Percentiles rank a stretch among this genome's conserved stretches.
Conservation (phyloP, 768 basidiomycete genomes). For the Cystofilobasidium capitatum region DNA sequence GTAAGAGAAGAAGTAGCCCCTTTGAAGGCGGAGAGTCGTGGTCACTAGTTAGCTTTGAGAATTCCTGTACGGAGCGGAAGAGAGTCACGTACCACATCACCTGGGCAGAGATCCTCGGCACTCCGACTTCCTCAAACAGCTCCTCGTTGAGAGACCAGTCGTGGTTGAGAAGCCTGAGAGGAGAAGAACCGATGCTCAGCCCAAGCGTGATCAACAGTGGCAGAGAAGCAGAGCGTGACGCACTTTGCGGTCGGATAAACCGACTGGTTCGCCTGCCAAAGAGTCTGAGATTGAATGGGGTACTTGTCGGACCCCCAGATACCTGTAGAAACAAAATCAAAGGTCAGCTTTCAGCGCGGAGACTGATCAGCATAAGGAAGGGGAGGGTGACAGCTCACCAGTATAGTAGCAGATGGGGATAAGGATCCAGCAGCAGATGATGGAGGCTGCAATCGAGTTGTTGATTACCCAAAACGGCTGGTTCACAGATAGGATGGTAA, state of each 20-base stretch:
- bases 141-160: neutral
- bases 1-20: neutral
- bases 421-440: conserved; percentile 1
- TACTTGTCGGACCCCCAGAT: conserved; percentile 4
- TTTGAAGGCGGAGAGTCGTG: neutral
- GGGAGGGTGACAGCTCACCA: no score
- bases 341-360: neutral
- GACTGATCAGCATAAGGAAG: no score
- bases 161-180: neutral
- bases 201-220: neutral
- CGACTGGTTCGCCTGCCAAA: neutral
- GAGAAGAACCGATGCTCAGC: neutral
- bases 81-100: neutral
- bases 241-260: conserved; percentile 3
- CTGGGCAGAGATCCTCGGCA: conserved; percentile 1
- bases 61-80: neutral
- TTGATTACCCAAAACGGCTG: conserved; percentile 2
- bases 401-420: neutral
- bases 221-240: no score
- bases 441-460: neutral
- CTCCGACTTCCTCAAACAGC: conserved; percentile 1
- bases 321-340: neutral
- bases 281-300: neutral
- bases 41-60: no score
- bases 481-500: no score